These are phyloP conservation scores for Anastatica hierochuntica DNA, from an alignment of 345 rosid species.

Conservation along the genomic window DNA sequence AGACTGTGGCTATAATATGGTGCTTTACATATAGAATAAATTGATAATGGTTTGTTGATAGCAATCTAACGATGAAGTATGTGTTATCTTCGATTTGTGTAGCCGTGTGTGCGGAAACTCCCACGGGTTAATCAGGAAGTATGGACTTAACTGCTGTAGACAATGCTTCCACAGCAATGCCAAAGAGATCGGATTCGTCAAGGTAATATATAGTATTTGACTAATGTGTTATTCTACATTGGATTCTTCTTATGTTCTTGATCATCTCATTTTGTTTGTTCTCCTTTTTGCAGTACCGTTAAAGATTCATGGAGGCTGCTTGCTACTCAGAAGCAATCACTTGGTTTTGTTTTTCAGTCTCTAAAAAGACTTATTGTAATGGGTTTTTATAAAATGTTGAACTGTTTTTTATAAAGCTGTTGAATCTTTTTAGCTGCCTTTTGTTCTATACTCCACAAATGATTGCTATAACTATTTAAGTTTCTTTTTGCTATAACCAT, in stretches of 20 bases:
- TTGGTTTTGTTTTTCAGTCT: not conserved
- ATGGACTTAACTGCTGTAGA: conserved; percentile 31
- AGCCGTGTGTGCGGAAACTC: conserved; percentile 31
- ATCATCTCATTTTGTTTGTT: not conserved
- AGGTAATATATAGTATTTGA: conserved; percentile 26
- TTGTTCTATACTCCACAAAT: too few relatives aligned
- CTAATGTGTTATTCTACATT: too few relatives aligned
- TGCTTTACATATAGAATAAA: too few relatives aligned
- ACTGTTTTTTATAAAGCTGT: too few relatives aligned
- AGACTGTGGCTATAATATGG: too few relatives aligned
- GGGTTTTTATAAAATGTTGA: not conserved
- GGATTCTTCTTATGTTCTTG: not conserved
- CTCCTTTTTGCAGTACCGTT: conserved; percentile 16
- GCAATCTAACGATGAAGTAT: too few relatives aligned
- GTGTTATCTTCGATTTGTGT: not conserved
- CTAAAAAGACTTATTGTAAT: too few relatives aligned
- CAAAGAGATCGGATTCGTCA: conserved; percentile 41
- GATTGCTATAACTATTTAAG: too few relatives aligned
- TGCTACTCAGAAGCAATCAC: too few relatives aligned
- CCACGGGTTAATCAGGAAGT: conserved; percentile 33
- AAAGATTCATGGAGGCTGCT: not conserved
- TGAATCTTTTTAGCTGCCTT: too few relatives aligned
- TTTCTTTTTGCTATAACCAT: too few relatives aligned
- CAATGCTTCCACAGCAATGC: conserved; percentile 35
- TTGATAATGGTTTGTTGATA: too few relatives aligned